Evolutionary conservation across 192 early-diverging fungal genomes (phyloP).

Genomic region (Rhizophagus clarus): DNA sequence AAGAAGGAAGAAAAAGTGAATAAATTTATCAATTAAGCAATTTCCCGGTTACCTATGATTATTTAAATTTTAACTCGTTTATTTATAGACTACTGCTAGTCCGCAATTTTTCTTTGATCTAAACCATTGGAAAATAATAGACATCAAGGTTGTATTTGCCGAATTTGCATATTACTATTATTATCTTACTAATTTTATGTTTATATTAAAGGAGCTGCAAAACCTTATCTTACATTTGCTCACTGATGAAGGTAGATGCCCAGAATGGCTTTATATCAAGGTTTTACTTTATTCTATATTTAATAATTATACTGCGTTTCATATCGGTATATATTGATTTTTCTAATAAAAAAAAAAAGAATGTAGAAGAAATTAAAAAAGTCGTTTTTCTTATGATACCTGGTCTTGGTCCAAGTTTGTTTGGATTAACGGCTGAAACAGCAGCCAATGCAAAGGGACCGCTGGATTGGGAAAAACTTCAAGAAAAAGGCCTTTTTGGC

Average conservation of each 20-base stretch:
- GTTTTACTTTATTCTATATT: background rate
- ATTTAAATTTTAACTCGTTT: background rate
- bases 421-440: background rate
- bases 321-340: background rate
- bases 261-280: background rate
- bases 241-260: background rate
- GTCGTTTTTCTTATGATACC: conserved; percentile 7
- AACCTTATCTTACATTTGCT: background rate
- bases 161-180: background rate
- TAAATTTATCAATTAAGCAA: too few relatives aligned
- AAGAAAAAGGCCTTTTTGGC: background rate
- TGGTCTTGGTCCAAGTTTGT: background rate
- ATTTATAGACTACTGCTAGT: background rate
- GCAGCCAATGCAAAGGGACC: background rate
- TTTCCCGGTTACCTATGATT: background rate
- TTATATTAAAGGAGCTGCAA: background rate
- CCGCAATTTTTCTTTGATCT: background rate
- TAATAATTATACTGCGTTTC: background rate
- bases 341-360: background rate
- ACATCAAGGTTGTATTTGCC: background rate
- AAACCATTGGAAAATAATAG: conserved; percentile 3
- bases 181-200: background rate
- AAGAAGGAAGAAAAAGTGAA: too few relatives aligned
- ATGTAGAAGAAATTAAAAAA: background rate
- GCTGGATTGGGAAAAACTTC: background rate